Conservation (phyloP, 2,329 filamentous ascomycete genomes). For the Venturia carpophila region DNA sequence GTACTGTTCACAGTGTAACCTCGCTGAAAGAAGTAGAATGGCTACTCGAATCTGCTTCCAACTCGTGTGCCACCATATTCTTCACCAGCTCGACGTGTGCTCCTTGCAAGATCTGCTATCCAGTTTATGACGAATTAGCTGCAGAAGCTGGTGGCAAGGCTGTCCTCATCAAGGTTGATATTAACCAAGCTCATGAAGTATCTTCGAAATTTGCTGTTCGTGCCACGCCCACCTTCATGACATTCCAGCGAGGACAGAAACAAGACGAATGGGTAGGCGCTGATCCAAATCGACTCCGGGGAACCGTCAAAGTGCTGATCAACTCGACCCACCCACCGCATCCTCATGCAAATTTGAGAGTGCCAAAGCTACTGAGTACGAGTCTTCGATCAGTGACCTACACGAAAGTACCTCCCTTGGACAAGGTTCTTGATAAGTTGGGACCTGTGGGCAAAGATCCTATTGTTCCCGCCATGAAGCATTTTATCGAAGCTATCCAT, state of each 20-base stretch:
- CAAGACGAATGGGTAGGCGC: slow-evolving; percentile 76
- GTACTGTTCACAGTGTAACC: slow-evolving; percentile 54
- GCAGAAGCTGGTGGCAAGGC: slow-evolving; percentile 61
- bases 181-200: slow-evolving; percentile 55
- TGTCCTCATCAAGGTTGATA: slow-evolving; percentile 75
- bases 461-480: slow-evolving; percentile 55
- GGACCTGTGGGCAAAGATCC: slow-evolving; percentile 52
- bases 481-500: slow-evolving; percentile 61
- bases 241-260: slow-evolving; percentile 67
- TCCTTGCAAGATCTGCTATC: slow-evolving; percentile 77
- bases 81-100: slow-evolving; percentile 85
- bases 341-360: slow-evolving; percentile 60
- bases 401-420: slow-evolving; percentile 69
- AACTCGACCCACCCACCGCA: slow-evolving; percentile 70
- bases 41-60: slow-evolving; percentile 51
- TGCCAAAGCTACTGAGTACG: slow-evolving; percentile 61
- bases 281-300: slow-evolving; percentile 57
- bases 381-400: slow-evolving; percentile 65
- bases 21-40: slow-evolving; percentile 53
- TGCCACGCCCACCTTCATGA: slow-evolving; percentile 83
- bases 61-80: slow-evolving; percentile 73
- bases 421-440: slow-evolving; percentile 75
- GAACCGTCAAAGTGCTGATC: slow-evolving; percentile 65
- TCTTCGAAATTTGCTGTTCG: slow-evolving; percentile 58
- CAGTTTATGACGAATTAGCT: slow-evolving; percentile 72